Conservation (phyloP, 2,329 filamentous ascomycete species). For the Sporothrix curviconia region DNA sequence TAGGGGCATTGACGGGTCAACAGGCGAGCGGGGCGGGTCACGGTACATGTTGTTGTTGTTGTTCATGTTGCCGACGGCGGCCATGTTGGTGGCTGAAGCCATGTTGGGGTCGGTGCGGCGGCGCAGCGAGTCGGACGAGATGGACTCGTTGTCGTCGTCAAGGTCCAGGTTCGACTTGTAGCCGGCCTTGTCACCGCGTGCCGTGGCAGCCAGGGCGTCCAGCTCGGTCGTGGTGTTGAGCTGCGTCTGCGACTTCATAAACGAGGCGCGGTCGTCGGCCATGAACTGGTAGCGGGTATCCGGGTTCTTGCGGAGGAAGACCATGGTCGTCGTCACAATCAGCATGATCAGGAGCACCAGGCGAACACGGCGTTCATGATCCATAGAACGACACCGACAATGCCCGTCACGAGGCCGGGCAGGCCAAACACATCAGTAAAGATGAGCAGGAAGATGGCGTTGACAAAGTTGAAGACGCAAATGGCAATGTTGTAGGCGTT, state of each 20-base stretch:
- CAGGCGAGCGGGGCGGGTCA: slow-evolving; percentile 37
- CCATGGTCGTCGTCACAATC: slow-evolving; percentile 57
- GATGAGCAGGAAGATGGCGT: slow-evolving; percentile 71
- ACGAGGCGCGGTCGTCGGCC: slow-evolving; percentile 81
- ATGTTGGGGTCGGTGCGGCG: slow-evolving; percentile 32
- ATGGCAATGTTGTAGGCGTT: slow-evolving; percentile 88
- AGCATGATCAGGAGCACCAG: slow-evolving; percentile 72
- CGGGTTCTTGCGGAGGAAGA: slow-evolving; percentile 76
- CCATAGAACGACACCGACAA: slow-evolving; percentile 80
- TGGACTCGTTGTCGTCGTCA: slow-evolving; percentile 65
- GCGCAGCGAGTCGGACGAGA: slow-evolving; percentile 52
- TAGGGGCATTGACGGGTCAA: slow-evolving; percentile 45
- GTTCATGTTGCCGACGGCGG: background rate
- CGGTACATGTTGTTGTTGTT: slow-evolving; percentile 25
- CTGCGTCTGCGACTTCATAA: slow-evolving; percentile 81
- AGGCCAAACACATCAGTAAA: slow-evolving; percentile 78
- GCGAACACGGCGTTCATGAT: slow-evolving; percentile 73
- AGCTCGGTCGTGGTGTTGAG: slow-evolving; percentile 66
- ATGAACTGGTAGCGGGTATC: slow-evolving; percentile 84
- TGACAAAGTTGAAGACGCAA: slow-evolving; percentile 73
- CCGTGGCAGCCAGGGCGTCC: slow-evolving; percentile 74
- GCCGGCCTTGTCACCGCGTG: slow-evolving; percentile 64
- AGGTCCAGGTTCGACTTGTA: slow-evolving; percentile 57
- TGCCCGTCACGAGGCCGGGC: slow-evolving; percentile 69
- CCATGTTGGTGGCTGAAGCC: background rate